phyloP scores from a whole-genome alignment of 768 basidiomycete genomes.

The Inosperma sp. region DNA sequence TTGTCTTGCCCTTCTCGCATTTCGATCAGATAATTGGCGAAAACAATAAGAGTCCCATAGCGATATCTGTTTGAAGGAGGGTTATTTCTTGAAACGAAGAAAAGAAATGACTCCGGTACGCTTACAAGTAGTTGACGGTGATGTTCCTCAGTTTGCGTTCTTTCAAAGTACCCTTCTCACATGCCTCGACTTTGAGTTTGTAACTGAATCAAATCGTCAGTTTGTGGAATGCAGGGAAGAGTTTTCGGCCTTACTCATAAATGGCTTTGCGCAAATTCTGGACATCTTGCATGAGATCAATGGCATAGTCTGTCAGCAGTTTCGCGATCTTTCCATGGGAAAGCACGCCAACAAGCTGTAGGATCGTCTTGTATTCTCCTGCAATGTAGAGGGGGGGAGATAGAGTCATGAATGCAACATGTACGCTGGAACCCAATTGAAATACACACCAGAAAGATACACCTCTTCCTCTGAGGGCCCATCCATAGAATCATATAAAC shows the following conservation, averaged over 20 bases:
- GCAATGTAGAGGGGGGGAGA: neutral
- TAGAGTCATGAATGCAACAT: neutral
- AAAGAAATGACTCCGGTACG: neutral
- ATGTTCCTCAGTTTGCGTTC: slow-evolving; percentile 68
- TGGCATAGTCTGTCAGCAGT: slow-evolving; percentile 78
- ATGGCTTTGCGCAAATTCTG: slow-evolving; percentile 95
- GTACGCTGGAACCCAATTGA: neutral
- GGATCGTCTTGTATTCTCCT: slow-evolving; percentile 97
- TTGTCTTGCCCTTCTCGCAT: slow-evolving; percentile 33
- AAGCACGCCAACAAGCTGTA: slow-evolving; percentile 89
- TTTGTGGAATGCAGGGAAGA: neutral
- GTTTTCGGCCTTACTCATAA: slow-evolving; percentile 63
- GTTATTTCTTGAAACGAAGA: neutral
- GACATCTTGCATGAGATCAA: slow-evolving; percentile 93
- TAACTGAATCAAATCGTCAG: slow-evolving; percentile 48
- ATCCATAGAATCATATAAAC: slow-evolving; percentile 66
- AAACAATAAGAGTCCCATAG: slow-evolving; percentile 89
- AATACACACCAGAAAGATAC: slow-evolving; percentile 68
- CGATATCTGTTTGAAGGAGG: slow-evolving; percentile 50
- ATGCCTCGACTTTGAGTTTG: slow-evolving; percentile 84
- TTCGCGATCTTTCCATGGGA: slow-evolving; percentile 93
- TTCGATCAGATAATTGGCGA: slow-evolving; percentile 93
- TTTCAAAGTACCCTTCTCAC: slow-evolving; percentile 74
- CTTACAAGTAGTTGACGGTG: slow-evolving; percentile 85
- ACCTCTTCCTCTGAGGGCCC: slow-evolving; percentile 85